Conservation (phyloP, 345 rosid species). For the Linum tenue region DNA sequence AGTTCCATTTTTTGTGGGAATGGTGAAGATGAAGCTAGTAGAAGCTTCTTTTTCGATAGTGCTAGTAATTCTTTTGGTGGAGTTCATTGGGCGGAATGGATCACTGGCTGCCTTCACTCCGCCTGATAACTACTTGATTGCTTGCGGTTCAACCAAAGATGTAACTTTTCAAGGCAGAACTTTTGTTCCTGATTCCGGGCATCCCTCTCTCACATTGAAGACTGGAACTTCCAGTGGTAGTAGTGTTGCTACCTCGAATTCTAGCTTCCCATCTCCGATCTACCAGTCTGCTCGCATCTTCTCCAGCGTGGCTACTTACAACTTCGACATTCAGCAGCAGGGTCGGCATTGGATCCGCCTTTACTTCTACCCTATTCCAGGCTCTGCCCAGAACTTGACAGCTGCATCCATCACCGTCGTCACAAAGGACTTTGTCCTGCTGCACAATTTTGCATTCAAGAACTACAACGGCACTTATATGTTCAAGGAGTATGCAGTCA, state of each 20-base stretch:
- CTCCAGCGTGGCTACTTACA: slow-evolving; percentile 56
- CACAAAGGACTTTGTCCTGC: slow-evolving; percentile 73
- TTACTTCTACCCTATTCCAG: slow-evolving; percentile 62
- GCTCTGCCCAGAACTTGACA: slow-evolving; percentile 41
- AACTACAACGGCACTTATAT: slow-evolving; percentile 42
- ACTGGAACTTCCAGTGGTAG: slow-evolving; percentile 32
- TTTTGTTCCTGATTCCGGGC: slow-evolving; percentile 66
- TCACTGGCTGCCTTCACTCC: slow-evolving; percentile 50
- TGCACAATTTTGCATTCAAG: slow-evolving; percentile 74
- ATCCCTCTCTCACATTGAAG: slow-evolving; percentile 45
- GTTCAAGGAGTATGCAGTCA: slow-evolving; percentile 90
- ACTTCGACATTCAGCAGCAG: slow-evolving; percentile 46
- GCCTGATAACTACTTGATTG: slow-evolving; percentile 65
- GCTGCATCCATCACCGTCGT: slow-evolving; percentile 56
- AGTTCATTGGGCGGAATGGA: slow-evolving; percentile 24
- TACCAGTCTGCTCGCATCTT: slow-evolving; percentile 81
- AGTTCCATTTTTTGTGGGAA: background rate
- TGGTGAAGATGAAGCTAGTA: slow-evolving; percentile 42
- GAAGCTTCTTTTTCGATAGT: slow-evolving; percentile 23
- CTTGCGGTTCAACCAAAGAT: slow-evolving; percentile 74
- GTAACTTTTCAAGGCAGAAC: slow-evolving; percentile 60
- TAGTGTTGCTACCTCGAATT: slow-evolving; percentile 33
- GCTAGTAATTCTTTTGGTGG: slow-evolving; percentile 32
- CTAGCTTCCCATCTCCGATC: slow-evolving; percentile 43
- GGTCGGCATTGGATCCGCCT: slow-evolving; percentile 99